Base-by-base conservation (phyloP, 192 early-diverging fungal genomes). In the Rhizoclosmatium sp. region DNA sequence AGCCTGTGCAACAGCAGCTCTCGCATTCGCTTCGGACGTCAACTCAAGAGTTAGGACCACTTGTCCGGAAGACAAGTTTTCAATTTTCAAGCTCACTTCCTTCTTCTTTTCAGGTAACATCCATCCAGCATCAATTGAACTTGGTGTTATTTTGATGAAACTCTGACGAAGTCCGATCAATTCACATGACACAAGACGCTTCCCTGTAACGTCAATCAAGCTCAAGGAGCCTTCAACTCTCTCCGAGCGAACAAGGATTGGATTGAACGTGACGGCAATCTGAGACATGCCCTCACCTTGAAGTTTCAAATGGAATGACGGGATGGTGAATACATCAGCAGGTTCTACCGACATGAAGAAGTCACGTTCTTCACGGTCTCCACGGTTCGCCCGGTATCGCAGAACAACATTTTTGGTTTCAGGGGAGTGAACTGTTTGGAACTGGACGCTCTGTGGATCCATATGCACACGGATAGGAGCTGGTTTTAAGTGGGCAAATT, bases 211-310 rank as follows among this genome's bases (percentile, higher is more conserved):
- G 62, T 91, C 90, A 66, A 91, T 89, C 46, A 91, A 68, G 61
- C 83, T 84, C 60, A 91, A 44, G 3, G 81, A 77, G 21, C 88
- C 88, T 23, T 87, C 85, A 40, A 87, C 77, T 42, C 61, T 47
- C 16, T 86, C 83, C 2, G 69, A 71, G 59, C 89, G 86, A 81
- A 90, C 86, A 2, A 78, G 77, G 7, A 79, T 64, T 0, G 88
- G 88, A 59, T 86, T 82, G 79, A 85, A 91, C 7, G 88, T 87
- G 3, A 91, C 80, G 4, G 46, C 12, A 54, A 91, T 83, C 68
- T 89, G 83, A 40, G 80, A 60, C 10, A 87, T 80, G 4, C 90
- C 90, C 65, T 91, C 90, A 14, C 88, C 90, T 65, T 89, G 87
- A 47, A 91, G 80, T 44, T 75, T 73, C 44, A 91, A 54, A 71